Percentiles rank a stretch among this genome's conserved stretches.
Conservation (phyloP, 306 rosid species). For the Sesbania bispinosa region DNA sequence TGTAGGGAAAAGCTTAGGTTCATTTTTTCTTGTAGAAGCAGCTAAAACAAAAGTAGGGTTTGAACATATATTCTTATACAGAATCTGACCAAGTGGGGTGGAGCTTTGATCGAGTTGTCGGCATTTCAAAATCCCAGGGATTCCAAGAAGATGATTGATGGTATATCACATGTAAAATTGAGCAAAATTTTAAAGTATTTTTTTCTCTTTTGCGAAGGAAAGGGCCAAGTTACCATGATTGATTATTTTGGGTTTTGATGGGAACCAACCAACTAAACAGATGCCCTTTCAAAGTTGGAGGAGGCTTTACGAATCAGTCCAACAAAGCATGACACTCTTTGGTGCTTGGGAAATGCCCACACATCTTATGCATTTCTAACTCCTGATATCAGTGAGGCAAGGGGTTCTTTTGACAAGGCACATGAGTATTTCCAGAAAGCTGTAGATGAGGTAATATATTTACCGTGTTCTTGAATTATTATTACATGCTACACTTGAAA, state of each 20-base stretch:
- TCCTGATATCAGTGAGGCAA: constrained; percentile 59
- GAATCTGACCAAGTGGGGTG: constrained; percentile 81
- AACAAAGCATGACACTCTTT: too few relatives aligned
- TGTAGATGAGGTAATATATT: constrained; percentile 44
- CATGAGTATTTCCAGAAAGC: constrained; percentile 58
- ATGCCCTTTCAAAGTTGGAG: constrained; percentile 62
- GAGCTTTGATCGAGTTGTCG: constrained; percentile 71
- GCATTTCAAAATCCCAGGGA: too few relatives aligned
- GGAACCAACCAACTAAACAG: constrained; percentile 30
- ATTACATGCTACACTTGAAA: neutral
- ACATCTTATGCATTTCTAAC: constrained; percentile 58
- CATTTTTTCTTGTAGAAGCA: neutral
- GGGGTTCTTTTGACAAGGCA: constrained; percentile 59
- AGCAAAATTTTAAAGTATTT: neutral
- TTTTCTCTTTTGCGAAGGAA: neutral
- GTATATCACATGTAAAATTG: constrained; percentile 24
- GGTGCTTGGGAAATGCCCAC: too few relatives aligned
- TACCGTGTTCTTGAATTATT: neutral
- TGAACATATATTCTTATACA: constrained; percentile 20
- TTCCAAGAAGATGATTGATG: too few relatives aligned
- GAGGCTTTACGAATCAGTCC: constrained; percentile 69
- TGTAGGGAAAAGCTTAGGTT: neutral
- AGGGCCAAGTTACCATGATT: neutral
- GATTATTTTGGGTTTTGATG: neutral
- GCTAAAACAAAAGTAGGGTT: neutral